phyloP scores from a whole-genome alignment of 2,329 filamentous ascomycete genomes.

The Cordyceps cateniannulata region DNA sequence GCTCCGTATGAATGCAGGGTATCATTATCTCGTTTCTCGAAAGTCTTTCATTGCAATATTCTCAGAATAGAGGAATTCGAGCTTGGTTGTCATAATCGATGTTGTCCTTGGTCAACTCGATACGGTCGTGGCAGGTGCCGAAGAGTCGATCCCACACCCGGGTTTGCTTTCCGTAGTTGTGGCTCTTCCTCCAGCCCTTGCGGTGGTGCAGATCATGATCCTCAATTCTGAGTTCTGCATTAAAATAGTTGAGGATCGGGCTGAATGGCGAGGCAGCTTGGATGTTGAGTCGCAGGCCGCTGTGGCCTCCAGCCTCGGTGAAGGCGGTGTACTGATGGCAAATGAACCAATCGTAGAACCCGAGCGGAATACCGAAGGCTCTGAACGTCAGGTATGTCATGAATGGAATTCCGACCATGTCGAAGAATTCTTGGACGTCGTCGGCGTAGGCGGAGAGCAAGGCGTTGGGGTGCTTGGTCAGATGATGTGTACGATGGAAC shows the following conservation, averaged over 20 bases:
- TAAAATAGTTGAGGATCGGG: constrained; percentile 25
- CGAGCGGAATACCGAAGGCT: constrained; percentile 30
- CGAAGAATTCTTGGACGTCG: constrained; percentile 32
- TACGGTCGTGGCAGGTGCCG: constrained; percentile 27
- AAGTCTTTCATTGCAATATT: neutral
- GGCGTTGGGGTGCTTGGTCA: constrained; percentile 37
- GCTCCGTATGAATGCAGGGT: neutral
- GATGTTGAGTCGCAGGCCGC: constrained; percentile 28
- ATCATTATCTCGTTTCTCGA: neutral
- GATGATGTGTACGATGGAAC: constrained; percentile 35
- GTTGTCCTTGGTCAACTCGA: constrained; percentile 26
- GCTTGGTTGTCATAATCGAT: constrained; percentile 24
- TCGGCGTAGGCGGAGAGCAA: constrained; percentile 34
- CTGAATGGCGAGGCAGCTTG: constrained; percentile 25
- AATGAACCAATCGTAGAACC: constrained; percentile 40
- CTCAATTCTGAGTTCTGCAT: constrained; percentile 31
- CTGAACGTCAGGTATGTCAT: constrained; percentile 30
- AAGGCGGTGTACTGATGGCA: constrained; percentile 36
- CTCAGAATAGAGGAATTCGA: neutral
- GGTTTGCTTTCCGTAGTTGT: constrained; percentile 32
- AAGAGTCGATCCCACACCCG: constrained; percentile 28
- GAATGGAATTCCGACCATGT: constrained; percentile 32
- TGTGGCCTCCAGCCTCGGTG: constrained; percentile 30
- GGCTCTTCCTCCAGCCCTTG: constrained; percentile 28
- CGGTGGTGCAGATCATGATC: constrained; percentile 23